phyloP scores from a whole-genome alignment of 31 red algal genomes.

The Porphyra umbilicalis region DNA sequence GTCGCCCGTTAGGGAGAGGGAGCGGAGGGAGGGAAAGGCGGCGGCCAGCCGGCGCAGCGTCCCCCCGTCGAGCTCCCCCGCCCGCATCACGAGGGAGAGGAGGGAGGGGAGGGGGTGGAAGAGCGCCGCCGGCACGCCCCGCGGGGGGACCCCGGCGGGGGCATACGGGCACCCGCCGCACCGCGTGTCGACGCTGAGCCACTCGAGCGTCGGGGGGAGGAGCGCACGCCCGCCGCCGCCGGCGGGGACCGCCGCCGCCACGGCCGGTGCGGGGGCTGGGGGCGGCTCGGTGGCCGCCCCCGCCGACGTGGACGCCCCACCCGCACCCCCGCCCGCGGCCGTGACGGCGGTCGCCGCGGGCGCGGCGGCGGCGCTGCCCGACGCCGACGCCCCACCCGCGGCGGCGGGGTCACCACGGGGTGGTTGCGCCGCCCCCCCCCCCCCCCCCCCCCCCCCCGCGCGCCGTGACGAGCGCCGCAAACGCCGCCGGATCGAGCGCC shows the following conservation, averaged over 20 bases:
- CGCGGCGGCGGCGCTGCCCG: not conserved
- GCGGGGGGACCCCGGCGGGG: not conserved
- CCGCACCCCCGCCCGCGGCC: too few relatives aligned
- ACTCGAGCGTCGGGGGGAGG: not conserved
- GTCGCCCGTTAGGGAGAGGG: not conserved
- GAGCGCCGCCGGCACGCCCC: not conserved
- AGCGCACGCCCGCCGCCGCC: not conserved
- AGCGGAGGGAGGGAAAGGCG: not conserved
- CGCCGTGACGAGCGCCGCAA: not conserved
- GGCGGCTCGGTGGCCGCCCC: too few relatives aligned
- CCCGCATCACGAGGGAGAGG: not conserved
- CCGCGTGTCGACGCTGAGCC: not conserved
- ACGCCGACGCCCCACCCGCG: not conserved
- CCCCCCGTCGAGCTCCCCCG: not conserved
- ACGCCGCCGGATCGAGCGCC: not conserved
- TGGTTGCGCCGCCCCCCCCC: too few relatives aligned
- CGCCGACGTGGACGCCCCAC: too few relatives aligned
- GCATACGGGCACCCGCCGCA: too few relatives aligned
- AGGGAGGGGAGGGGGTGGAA: not conserved
- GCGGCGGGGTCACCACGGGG: not conserved
- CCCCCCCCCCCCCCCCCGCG: too few relatives aligned
- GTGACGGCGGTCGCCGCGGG: not conserved
- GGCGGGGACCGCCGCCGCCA: not conserved
- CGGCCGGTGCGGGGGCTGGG: not conserved
- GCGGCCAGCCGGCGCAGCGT: not conserved